phyloP scores from a whole-genome alignment of 2,329 filamentous ascomycete genomes.

The Penicillium sp. region DNA sequence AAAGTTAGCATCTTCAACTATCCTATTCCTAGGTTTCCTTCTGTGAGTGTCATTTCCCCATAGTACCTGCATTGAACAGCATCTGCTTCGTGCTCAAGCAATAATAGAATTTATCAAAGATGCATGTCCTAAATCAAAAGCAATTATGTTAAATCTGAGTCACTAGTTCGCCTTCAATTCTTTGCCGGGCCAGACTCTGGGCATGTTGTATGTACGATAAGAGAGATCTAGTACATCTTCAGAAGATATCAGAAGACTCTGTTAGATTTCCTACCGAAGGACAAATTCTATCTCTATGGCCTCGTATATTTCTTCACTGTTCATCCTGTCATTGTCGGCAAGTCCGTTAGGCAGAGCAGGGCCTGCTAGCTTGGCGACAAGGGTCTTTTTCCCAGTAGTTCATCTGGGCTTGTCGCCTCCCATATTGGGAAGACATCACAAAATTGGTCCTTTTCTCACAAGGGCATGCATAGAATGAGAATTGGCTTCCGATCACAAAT shows the following conservation, averaged over 20 bases:
- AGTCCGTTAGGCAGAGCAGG: slow-evolving; percentile 5
- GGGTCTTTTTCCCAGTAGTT: background rate
- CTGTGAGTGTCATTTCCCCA: background rate
- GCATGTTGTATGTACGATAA: background rate
- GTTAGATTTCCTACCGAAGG: background rate
- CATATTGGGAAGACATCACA: background rate
- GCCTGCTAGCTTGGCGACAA: background rate
- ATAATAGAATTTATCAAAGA: background rate
- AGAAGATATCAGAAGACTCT: background rate
- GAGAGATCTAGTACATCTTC: background rate
- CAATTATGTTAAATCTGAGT: background rate
- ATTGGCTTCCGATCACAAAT: background rate
- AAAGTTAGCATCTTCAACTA: background rate
- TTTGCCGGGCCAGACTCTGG: background rate
- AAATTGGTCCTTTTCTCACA: background rate
- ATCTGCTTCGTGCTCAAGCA: background rate
- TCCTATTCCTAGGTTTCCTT: background rate
- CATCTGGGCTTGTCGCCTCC: slow-evolving; percentile 1
- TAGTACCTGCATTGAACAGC: background rate
- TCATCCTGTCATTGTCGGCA: background rate
- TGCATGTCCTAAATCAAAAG: background rate
- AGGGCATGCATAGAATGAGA: background rate
- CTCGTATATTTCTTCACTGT: background rate
- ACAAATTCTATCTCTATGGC: background rate
- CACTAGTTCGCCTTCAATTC: background rate